Percentiles rank a stretch among this genome's conserved stretches.
These are phyloP conservation scores for Microcyclosporella mali DNA, from an alignment of 2,329 filamentous ascomycete genomes.

Conservation along the genomic window DNA sequence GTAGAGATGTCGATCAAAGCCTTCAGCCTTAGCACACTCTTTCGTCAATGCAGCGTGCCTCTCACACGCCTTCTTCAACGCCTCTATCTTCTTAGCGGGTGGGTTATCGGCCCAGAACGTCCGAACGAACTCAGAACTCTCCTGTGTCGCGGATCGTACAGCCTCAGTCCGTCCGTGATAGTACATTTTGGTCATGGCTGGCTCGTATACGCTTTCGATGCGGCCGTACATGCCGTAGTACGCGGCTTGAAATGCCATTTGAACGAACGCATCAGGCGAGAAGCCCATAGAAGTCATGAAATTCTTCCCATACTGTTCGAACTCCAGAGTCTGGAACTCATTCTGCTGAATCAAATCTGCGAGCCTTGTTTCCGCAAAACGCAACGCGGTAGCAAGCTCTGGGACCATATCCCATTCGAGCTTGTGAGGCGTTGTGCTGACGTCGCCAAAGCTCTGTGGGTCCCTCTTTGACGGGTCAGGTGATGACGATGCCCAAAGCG, in stretches of 20 bases:
- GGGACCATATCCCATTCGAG: conserved; percentile 96
- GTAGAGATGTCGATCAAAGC: conserved; percentile 88
- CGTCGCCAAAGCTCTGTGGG: conserved; percentile 84
- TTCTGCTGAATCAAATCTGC: conserved; percentile 95
- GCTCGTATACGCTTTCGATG: conserved; percentile 92
- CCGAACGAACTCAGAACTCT: conserved; percentile 81
- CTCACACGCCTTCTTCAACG: conserved; percentile 74
- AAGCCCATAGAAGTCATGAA: conserved; percentile 96
- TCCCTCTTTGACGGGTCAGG: conserved; percentile 91
- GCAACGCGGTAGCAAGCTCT: conserved; percentile 80
- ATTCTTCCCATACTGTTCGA: conserved; percentile 84
- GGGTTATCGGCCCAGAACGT: conserved; percentile 93
- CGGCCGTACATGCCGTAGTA: conserved; percentile 96
- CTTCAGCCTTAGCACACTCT: conserved; percentile 82
- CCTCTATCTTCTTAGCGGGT: conserved; percentile 74
- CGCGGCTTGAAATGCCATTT: conserved; percentile 98
- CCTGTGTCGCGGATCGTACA: conserved; percentile 75
- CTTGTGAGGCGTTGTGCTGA: conserved; percentile 89
- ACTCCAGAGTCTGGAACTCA: conserved; percentile 89
- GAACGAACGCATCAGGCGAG: conserved; percentile 93
- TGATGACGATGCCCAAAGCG: conserved; percentile 81
- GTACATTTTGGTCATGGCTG: conserved; percentile 94
- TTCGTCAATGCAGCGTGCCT: conserved; percentile 74
- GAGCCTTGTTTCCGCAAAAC: conserved; percentile 90
- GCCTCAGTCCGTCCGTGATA: conserved; percentile 93